These are phyloP conservation scores for Tetrapisispora phaffii DNA, from an alignment of 805 yeast species.

Conservation along the genomic window DNA sequence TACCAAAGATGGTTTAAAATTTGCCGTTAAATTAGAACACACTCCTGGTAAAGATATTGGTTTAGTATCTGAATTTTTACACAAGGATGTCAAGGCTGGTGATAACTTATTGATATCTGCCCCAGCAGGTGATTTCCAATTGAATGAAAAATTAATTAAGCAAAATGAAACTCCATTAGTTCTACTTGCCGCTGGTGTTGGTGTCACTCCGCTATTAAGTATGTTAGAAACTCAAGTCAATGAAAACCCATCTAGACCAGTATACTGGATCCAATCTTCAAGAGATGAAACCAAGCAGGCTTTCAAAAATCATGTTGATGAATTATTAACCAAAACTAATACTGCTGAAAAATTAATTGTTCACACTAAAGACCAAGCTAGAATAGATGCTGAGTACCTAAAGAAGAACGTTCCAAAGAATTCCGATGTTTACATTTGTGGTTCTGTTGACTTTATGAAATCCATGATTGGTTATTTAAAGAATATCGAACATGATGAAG, in stretches of 20 bases:
- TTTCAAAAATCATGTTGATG: constrained; percentile 19
- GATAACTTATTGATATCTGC: constrained; percentile 42
- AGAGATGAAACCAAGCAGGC: constrained; percentile 17
- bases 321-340: constrained; percentile 9
- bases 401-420: constrained; percentile 17
- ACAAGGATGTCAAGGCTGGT: constrained; percentile 39
- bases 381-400: constrained; percentile 19
- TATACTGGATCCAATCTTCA: constrained; percentile 27
- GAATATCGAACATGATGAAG: constrained; percentile 16
- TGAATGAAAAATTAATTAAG: constrained; percentile 20
- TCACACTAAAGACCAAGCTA: constrained; percentile 17
- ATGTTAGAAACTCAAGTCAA: constrained; percentile 33
- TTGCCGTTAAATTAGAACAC: constrained; percentile 43
- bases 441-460: constrained; percentile 25
- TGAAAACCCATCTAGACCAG: constrained; percentile 23
- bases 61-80: constrained; percentile 40
- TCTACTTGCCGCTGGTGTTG: constrained; percentile 54
- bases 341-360: constrained; percentile 12
- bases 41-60: constrained; percentile 30
- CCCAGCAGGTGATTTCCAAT: constrained; percentile 48
- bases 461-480: constrained; percentile 17
- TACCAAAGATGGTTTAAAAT: constrained; percentile 37
- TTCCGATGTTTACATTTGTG: constrained; percentile 28
- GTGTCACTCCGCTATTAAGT: constrained; percentile 55
- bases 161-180: constrained; percentile 30